A percentile compares a stretch with the other conserved stretches of the same genome.
Evolutionary conservation across 208 protist genomes (phyloP).

Genomic region (Leishmania gerbilli): DNA sequence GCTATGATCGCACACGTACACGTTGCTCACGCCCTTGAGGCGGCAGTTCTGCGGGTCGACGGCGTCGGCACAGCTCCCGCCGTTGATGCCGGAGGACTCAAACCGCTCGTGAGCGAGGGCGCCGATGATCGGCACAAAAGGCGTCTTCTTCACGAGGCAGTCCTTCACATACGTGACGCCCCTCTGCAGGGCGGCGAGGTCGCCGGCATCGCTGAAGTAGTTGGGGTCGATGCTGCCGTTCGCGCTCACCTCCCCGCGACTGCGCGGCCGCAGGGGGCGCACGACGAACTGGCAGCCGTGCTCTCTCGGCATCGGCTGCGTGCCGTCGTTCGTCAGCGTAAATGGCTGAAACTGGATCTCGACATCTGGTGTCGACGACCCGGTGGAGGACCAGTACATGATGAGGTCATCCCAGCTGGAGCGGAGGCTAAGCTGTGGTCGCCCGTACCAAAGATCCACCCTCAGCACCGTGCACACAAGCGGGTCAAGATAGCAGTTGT

Average conservation of each 20-base stretch:
- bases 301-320: slow-evolving; percentile 41
- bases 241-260: slow-evolving; percentile 52
- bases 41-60: slow-evolving; percentile 61
- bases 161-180: slow-evolving; percentile 65
- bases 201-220: slow-evolving; percentile 57
- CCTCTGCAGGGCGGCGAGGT: slow-evolving; percentile 47
- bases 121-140: slow-evolving; percentile 49
- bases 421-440: slow-evolving; percentile 46
- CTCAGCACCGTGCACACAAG: slow-evolving; percentile 51
- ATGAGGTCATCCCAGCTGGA: slow-evolving; percentile 84
- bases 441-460: slow-evolving; percentile 37
- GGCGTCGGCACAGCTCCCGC: slow-evolving; percentile 52
- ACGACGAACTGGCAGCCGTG: slow-evolving; percentile 82
- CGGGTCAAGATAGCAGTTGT: slow-evolving; percentile 77
- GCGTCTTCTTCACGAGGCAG: slow-evolving; percentile 43
- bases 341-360: slow-evolving; percentile 85
- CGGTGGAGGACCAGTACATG: slow-evolving; percentile 66
- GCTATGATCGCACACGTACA: slow-evolving; percentile 81
- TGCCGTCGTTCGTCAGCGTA: slow-evolving; percentile 77
- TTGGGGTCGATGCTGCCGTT: slow-evolving; percentile 68
- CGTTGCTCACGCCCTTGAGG: slow-evolving; percentile 56
- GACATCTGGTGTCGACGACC: slow-evolving; percentile 48
- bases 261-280: slow-evolving; percentile 65
- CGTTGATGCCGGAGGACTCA: slow-evolving; percentile 69
- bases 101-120: slow-evolving; percentile 51